These are phyloP conservation scores for Meira miltonrushii DNA, from an alignment of 1,284 basidiomycete genomes.

Conservation along the genomic window DNA sequence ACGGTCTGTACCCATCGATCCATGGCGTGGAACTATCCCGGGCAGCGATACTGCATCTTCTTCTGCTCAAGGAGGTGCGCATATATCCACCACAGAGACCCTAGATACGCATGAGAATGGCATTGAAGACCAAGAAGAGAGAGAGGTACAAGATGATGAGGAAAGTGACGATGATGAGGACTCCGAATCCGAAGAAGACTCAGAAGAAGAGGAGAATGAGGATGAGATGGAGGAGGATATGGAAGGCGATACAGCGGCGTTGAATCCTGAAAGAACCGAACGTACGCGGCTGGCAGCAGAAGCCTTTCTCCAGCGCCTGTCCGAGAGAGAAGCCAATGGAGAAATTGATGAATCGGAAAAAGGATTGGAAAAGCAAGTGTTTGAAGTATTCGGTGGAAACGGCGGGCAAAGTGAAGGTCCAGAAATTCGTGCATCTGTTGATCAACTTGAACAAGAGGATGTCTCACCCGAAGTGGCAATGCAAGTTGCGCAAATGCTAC, in stretches of 20 bases:
- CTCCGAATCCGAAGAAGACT: not conserved
- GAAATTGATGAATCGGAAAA: not conserved
- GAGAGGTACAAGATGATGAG: not conserved
- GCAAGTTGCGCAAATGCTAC: not conserved
- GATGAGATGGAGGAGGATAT: too few relatives aligned
- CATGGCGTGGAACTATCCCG: not conserved
- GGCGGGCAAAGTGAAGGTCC: not conserved
- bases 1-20: not conserved
- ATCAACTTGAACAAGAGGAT: not conserved
- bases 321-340: not conserved
- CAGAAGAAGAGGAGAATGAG: too few relatives aligned
- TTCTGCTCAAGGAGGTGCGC: not conserved
- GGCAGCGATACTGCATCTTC: too few relatives aligned
- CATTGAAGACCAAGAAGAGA: slow-evolving; percentile 1
- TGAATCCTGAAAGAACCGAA: not conserved
- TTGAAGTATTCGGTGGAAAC: not conserved
- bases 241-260: too few relatives aligned
- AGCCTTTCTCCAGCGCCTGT: not conserved
- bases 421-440: not conserved
- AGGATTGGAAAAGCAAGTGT: not conserved
- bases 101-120: not conserved
- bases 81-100: too few relatives aligned
- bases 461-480: not conserved
- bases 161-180: not conserved
- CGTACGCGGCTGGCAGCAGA: not conserved